Base-by-base conservation (phyloP, 2,329 filamentous ascomycete species). In the Dactylellina haptotyla region DNA sequence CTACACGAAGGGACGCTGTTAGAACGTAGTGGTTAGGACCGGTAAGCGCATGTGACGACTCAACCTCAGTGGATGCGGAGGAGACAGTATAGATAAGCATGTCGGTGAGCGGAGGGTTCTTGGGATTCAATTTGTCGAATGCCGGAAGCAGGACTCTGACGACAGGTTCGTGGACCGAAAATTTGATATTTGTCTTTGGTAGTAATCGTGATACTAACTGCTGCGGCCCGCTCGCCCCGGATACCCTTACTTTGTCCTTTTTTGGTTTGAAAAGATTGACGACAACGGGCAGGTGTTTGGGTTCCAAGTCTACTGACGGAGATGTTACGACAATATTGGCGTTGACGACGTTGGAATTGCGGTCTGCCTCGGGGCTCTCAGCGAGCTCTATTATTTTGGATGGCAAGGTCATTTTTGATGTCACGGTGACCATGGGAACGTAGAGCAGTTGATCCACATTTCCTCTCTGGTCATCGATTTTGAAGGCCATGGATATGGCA, bases 251-350 rank as follows among this genome's bases (percentile, higher is more conserved):
- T 77, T 79, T 82, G 78, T 79, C 78, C 18, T 80, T 79, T 80
- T 83, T 5, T 82, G 82, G 65, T 84, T 86, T 5, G 84, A 84
- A 76, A 89, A 98, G 84, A 18, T 91, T 90, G 51, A 97, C 83
- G 20, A 98, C 84, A 6, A 97, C 85, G 1, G 95, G 94, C 14
- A 99, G 84, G 82, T 98, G 94, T 76, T 92, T 91, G 1, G 95
- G 94, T 79, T 96, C 92, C 32, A 99, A 84, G 80, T 99, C 95
- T 56, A 98, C 84, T 0, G 95, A 97, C 0, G 95, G 95, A 3
- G 95, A 99, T 0, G 95, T 99, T 72, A 98, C 88, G 50, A 99
- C 94, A 4, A 96, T 88, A 80, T 99, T 99, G 41, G 94, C 93
- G 79, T 97, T 97, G 14, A 99, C 84, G 39, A 99, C 95, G 79